A percentile compares a stretch with the other conserved stretches of the same genome.
Evolutionary conservation across 495 filamentous ascomycete species (phyloP).

Genomic region (Aspergillus funiculosus): DNA sequence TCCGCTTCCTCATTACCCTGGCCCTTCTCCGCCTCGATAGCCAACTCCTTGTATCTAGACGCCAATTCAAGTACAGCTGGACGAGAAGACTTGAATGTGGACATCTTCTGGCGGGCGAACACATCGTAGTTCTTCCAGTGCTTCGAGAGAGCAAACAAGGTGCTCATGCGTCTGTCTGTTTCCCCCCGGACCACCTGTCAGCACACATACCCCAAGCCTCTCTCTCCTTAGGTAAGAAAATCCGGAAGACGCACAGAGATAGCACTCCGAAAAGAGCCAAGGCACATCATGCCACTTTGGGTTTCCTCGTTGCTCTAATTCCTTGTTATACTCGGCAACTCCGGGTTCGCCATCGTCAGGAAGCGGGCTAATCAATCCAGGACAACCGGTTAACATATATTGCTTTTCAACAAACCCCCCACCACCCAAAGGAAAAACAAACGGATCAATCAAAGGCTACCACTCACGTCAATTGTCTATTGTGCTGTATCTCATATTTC

Average conservation of each 20-base stretch:
- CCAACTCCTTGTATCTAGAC: slow-evolving; percentile 61
- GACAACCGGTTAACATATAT: slow-evolving; percentile 1
- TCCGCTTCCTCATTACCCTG: slow-evolving; percentile 61
- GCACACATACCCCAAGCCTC: slow-evolving; percentile 1
- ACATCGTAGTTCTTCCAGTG: slow-evolving; percentile 93
- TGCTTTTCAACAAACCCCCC: too few species aligned
- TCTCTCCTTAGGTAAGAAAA: background rate
- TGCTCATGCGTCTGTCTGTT: slow-evolving; percentile 61
- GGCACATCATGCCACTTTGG: slow-evolving; percentile 76
- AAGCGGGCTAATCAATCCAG: slow-evolving; percentile 55
- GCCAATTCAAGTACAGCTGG: slow-evolving; percentile 88
- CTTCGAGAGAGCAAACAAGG: slow-evolving; percentile 66
- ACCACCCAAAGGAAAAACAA: background rate
- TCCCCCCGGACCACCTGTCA: slow-evolving; percentile 5
- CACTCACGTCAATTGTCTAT: slow-evolving; percentile 71
- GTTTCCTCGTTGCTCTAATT: slow-evolving; percentile 67
- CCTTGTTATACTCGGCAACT: slow-evolving; percentile 76
- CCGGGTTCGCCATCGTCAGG: slow-evolving; percentile 74
- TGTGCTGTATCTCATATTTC: slow-evolving; percentile 94
- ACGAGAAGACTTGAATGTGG: slow-evolving; percentile 87
- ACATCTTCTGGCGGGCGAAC: slow-evolving; percentile 85
- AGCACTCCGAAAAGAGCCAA: slow-evolving; percentile 93
- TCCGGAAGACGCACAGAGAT: slow-evolving; percentile 76
- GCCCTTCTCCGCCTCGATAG: slow-evolving; percentile 47
- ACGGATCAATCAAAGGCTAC: background rate